Percentiles rank a stretch among this genome's conserved stretches.
Conservation (phyloP, 768 basidiomycete species). For the Tricholomella constricta region DNA sequence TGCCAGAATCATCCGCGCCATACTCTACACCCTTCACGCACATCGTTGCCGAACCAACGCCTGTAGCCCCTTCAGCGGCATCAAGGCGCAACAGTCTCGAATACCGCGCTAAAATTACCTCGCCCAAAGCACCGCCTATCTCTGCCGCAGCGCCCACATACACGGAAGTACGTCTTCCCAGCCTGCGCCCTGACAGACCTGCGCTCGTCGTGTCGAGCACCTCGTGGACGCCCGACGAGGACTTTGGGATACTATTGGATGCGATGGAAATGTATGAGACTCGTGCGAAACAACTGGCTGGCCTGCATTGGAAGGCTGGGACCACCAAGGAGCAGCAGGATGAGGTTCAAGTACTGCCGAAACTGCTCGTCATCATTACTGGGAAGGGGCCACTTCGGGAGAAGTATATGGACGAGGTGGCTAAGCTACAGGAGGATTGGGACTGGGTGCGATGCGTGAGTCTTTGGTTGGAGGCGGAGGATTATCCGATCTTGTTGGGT, state of each 20-base stretch:
- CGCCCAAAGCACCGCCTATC: constrained; percentile 23
- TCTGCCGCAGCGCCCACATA: constrained; percentile 32
- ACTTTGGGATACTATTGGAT: constrained; percentile 81
- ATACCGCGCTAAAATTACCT: constrained; percentile 12
- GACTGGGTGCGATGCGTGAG: constrained; percentile 75
- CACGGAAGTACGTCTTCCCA: constrained; percentile 40
- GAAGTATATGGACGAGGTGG: constrained; percentile 71
- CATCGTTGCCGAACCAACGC: constrained; percentile 32
- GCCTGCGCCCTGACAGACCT: constrained; percentile 70
- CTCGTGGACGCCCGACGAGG: constrained; percentile 97
- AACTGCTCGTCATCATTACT: constrained; percentile 81
- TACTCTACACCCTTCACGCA: constrained; percentile 67
- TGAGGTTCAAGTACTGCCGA: constrained; percentile 52
- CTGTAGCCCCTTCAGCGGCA: constrained; percentile 7
- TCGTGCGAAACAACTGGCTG: constrained; percentile 41
- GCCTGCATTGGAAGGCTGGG: neutral
- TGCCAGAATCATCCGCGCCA: constrained; percentile 52
- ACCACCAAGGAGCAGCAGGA: neutral
- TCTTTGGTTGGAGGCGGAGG: constrained; percentile 85
- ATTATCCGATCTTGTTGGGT: constrained; percentile 90
- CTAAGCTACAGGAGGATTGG: constrained; percentile 68
- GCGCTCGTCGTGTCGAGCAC: constrained; percentile 91
- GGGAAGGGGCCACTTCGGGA: constrained; percentile 84
- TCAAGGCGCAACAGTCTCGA: constrained; percentile 15
- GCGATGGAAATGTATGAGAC: constrained; percentile 74